Evolutionary conservation across 2,329 filamentous ascomycete species (phyloP).

Genomic region (Ilyonectria mors-panacis): DNA sequence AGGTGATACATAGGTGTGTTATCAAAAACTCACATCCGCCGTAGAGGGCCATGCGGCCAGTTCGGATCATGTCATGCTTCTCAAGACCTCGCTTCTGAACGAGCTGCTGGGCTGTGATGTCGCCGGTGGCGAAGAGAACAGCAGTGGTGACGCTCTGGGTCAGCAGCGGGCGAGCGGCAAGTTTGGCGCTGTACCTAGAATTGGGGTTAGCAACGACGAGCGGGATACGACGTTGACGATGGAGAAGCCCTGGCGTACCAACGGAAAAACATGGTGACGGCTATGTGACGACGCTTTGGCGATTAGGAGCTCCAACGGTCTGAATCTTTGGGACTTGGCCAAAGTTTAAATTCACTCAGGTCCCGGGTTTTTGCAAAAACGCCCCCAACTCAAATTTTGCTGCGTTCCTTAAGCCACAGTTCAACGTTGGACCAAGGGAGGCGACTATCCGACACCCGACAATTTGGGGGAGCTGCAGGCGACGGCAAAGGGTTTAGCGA

Average conservation of each 20-base stretch:
- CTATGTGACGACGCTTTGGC: background rate
- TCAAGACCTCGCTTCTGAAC: conserved; percentile 85
- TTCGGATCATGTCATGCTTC: conserved; percentile 82
- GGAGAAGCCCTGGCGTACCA: conserved; percentile 45
- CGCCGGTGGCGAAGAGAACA: conserved; percentile 92
- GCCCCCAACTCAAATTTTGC: conserved; percentile 26
- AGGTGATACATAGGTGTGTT: background rate
- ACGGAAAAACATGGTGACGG: conserved; percentile 48
- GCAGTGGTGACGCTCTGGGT: conserved; percentile 93
- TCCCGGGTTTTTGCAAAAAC: conserved; percentile 21
- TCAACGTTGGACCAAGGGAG: conserved; percentile 34
- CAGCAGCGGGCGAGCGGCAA: conserved; percentile 86
- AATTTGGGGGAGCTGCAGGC: conserved; percentile 27
- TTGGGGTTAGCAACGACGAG: conserved; percentile 33
- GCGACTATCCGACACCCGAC: conserved; percentile 33
- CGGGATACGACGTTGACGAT: background rate
- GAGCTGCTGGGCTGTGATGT: conserved; percentile 90
- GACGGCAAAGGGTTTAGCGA: conserved; percentile 6
- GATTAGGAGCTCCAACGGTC: conserved; percentile 7
- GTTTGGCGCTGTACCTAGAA: conserved; percentile 85
- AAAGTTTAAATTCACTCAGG: conserved; percentile 37
- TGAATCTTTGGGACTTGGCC: conserved; percentile 20
- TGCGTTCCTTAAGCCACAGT: conserved; percentile 38
- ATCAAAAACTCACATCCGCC: conserved; percentile 74
- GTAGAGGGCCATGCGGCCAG: conserved; percentile 84